Conservation (phyloP, 768 basidiomycete genomes). For the Suillus luteus region DNA sequence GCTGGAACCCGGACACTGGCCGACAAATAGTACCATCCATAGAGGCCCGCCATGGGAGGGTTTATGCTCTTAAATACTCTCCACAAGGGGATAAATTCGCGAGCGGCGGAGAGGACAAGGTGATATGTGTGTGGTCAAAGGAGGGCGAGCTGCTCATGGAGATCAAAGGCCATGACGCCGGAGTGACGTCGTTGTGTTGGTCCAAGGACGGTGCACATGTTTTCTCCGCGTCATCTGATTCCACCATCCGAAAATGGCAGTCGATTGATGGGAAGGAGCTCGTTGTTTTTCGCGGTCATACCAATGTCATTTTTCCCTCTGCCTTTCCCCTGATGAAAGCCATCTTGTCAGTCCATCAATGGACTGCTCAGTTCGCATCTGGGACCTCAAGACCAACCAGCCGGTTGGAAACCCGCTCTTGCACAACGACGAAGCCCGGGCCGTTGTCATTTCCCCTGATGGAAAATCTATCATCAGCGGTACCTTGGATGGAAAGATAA, state of each 20-base stretch:
- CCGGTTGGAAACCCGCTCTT: constrained; percentile 46
- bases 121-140: background rate
- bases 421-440: constrained; percentile 79
- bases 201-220: background rate
- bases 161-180: background rate
- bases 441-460: constrained; percentile 77
- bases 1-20: constrained; percentile 17
- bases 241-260: background rate
- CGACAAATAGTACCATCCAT: background rate
- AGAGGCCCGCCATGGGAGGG: background rate
- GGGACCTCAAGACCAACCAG: constrained; percentile 3
- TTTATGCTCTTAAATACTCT: background rate
- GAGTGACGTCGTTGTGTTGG: background rate
- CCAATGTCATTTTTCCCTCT: background rate
- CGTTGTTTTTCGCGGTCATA: background rate
- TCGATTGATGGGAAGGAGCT: background rate
- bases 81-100: background rate
- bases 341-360: background rate
- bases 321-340: background rate
- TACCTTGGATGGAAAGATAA: constrained; percentile 72
- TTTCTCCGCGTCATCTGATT: background rate
- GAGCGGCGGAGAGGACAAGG: background rate
- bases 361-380: background rate
- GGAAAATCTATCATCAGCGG: constrained; percentile 79
- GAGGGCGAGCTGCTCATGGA: background rate